These are phyloP conservation scores for Trichoderma virens DNA, from an alignment of 495 filamentous ascomycete species.

Conservation along the genomic window DNA sequence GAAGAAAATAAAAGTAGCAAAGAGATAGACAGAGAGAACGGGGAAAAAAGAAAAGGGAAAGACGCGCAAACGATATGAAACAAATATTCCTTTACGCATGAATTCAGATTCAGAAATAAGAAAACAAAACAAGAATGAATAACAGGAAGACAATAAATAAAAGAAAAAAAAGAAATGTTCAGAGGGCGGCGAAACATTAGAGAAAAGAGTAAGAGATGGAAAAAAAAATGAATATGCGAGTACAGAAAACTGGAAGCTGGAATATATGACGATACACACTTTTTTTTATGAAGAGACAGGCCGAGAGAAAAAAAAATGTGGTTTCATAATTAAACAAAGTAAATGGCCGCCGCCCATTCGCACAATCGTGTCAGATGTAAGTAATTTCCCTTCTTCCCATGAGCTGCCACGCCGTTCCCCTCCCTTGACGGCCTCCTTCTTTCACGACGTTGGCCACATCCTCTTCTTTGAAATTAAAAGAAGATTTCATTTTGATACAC, in stretches of 20 bases:
- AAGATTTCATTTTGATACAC: constrained; percentile 4
- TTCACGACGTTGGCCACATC: not conserved
- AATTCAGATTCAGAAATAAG: not conserved
- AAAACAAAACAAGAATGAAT: not conserved
- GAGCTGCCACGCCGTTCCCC: constrained; percentile 7
- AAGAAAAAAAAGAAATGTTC: not conserved
- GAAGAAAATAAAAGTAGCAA: constrained; percentile 10
- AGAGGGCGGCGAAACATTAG: not conserved
- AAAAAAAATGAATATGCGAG: not conserved
- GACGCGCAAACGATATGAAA: no score
- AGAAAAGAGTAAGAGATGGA: not conserved
- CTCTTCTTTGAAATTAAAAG: not conserved
- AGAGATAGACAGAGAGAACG: constrained; percentile 9
- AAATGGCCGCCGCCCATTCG: constrained; percentile 21
- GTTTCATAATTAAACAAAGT: constrained; percentile 36
- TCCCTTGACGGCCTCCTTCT: not conserved
- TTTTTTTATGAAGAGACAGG: not conserved
- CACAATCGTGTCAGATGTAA: constrained; percentile 18
- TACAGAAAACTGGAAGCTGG: not conserved
- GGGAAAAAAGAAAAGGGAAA: constrained; percentile 14
- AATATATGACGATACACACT: constrained; percentile 12
- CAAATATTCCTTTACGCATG: not conserved
- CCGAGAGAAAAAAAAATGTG: constrained; percentile 18
- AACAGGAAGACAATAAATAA: not conserved
- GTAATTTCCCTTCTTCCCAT: constrained; percentile 14